A percentile compares a stretch with the other conserved stretches of the same genome.
These are phyloP conservation scores for Hyaloscypha variabilis DNA, from an alignment of 495 filamentous ascomycete genomes.

Conservation along the genomic window DNA sequence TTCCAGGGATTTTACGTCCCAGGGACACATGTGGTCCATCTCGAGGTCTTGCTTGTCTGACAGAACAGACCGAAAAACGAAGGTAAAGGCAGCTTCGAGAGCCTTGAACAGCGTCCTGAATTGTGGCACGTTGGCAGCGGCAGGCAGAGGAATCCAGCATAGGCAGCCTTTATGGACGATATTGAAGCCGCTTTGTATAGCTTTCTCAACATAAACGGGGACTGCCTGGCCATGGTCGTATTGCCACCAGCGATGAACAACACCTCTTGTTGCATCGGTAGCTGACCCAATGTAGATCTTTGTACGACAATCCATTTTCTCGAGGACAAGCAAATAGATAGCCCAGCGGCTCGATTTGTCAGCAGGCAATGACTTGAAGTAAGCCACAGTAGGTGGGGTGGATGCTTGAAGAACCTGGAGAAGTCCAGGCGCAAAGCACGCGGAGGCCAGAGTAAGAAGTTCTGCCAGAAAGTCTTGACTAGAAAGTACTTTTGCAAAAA, in stretches of 20 bases:
- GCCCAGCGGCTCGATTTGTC: not conserved
- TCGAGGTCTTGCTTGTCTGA: not conserved
- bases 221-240: not conserved
- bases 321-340: slow-evolving; percentile 17
- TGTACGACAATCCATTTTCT: slow-evolving; percentile 1
- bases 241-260: not conserved
- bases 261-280: not conserved
- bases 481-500: not conserved
- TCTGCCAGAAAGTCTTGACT: slow-evolving; percentile 74
- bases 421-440: slow-evolving; percentile 7
- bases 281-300: slow-evolving; percentile 19
- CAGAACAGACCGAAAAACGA: slow-evolving; percentile 19
- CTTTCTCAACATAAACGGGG: slow-evolving; percentile 5
- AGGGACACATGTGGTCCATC: not conserved
- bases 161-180: slow-evolving; percentile 16
- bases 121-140: not conserved
- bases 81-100: slow-evolving; percentile 17
- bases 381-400: slow-evolving; percentile 1
- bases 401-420: slow-evolving; percentile 2
- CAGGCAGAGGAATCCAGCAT: slow-evolving; percentile 4
- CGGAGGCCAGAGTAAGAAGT: not conserved
- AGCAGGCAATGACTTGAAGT: slow-evolving; percentile 4
- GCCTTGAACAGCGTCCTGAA: slow-evolving; percentile 10
- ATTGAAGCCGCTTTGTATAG: slow-evolving; percentile 9
- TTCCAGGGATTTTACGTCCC: slow-evolving; percentile 7